Percentiles rank a stretch among this genome's conserved stretches.
These are phyloP conservation scores for Triglochin maritima DNA, from an alignment of 106 monocot genomes.

Conservation along the genomic window DNA sequence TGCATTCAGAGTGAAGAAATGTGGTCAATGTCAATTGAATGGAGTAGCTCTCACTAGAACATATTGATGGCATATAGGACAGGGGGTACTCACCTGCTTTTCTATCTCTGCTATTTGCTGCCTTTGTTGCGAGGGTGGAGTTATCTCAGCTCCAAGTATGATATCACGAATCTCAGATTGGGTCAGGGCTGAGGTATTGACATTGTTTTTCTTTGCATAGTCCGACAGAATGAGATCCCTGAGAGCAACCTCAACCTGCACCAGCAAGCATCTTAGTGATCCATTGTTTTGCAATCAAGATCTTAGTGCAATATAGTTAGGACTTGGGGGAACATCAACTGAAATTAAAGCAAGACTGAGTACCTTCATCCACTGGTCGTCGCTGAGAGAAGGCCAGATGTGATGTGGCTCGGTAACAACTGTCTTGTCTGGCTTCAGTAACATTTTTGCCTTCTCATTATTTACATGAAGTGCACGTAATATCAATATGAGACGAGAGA, in stretches of 20 bases:
- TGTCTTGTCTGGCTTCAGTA: conserved; percentile 92
- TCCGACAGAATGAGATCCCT: conserved; percentile 98
- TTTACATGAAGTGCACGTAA: conserved; percentile 95
- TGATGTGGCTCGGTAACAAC: conserved; percentile 94
- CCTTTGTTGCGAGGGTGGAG: conserved; percentile 97
- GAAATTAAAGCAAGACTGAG: background rate
- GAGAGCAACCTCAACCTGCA: conserved; percentile 82
- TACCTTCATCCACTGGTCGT: conserved; percentile 99
- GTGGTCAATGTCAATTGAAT: no score
- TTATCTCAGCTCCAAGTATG: conserved; percentile 97
- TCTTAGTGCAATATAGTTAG: no score
- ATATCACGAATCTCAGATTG: conserved; percentile 99
- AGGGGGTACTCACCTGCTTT: conserved; percentile 52
- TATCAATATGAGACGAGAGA: conserved; percentile 93
- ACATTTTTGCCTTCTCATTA: conserved; percentile 99
- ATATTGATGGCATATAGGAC: no score
- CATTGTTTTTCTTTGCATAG: conserved; percentile 99
- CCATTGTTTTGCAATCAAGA: background rate
- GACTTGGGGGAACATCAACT: no score
- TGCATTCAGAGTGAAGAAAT: conserved; percentile 17
- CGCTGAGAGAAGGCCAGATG: conserved; percentile 88
- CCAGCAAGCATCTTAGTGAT: background rate
- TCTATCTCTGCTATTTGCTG: conserved; percentile 99
- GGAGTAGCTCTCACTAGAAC: no score
- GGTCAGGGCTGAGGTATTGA: conserved; percentile 95